These are phyloP conservation scores for Penicillium sp. DNA, from an alignment of 2,329 filamentous ascomycete species.

Conservation along the genomic window DNA sequence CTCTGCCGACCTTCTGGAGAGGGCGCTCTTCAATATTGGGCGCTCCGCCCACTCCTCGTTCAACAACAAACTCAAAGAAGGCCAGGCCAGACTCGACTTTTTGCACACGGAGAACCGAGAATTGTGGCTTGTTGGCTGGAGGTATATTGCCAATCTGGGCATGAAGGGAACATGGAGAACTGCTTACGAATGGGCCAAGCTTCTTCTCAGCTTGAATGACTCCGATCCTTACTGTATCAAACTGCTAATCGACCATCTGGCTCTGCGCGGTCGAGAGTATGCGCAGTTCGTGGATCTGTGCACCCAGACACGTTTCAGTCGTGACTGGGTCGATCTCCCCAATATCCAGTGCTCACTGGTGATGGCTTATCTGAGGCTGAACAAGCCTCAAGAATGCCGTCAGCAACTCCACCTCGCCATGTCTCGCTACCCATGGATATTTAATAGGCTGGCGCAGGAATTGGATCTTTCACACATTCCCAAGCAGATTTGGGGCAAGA, in stretches of 20 bases:
- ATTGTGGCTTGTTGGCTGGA: conserved; percentile 84
- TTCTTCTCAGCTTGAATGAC: conserved; percentile 72
- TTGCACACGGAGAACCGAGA: conserved; percentile 82
- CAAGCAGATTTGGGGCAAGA: conserved; percentile 76
- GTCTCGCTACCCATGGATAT: conserved; percentile 77
- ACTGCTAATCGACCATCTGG: conserved; percentile 78
- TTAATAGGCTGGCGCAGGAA: conserved; percentile 74
- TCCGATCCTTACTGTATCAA: conserved; percentile 80
- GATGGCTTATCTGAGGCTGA: conserved; percentile 71
- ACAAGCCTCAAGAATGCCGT: conserved; percentile 65
- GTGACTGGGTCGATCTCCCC: conserved; percentile 56
- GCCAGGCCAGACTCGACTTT: conserved; percentile 79
- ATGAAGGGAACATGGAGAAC: conserved; percentile 93
- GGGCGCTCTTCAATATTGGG: conserved; percentile 91
- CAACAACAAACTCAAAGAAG: conserved; percentile 69
- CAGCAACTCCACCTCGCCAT: conserved; percentile 67
- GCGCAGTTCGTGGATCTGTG: conserved; percentile 72
- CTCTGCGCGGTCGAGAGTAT: conserved; percentile 75
- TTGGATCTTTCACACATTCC: conserved; percentile 74
- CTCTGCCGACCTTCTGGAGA: conserved; percentile 81
- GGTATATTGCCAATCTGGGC: conserved; percentile 80
- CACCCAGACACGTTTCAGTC: conserved; percentile 49
- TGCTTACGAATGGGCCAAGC: conserved; percentile 87
- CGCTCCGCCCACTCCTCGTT: conserved; percentile 83
- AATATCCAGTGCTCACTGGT: conserved; percentile 75